Evolutionary conservation across 2,329 filamentous ascomycete genomes (phyloP).

Genomic region (Exophiala bonariae): DNA sequence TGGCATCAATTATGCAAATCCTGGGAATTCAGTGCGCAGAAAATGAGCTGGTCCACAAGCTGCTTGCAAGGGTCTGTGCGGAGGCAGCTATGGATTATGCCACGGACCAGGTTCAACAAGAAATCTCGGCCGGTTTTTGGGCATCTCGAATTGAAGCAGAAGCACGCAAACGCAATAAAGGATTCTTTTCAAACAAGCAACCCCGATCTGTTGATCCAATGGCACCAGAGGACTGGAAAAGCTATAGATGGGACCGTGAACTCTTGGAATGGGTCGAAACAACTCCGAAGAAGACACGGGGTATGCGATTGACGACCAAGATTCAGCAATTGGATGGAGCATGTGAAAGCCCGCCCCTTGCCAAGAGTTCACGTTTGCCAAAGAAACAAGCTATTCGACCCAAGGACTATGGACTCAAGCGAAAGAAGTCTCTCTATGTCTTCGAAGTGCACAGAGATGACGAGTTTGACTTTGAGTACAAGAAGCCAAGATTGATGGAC

Average conservation of each 20-base stretch:
- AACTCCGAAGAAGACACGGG: conserved; percentile 38
- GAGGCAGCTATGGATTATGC: conserved; percentile 43
- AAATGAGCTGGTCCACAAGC: neutral
- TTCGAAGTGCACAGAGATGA: conserved; percentile 7
- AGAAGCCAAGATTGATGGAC: conserved; percentile 5
- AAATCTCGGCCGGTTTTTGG: no score
- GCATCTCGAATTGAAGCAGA: conserved; percentile 36
- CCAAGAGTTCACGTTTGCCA: no score
- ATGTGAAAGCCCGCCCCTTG: no score
- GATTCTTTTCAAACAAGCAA: no score
- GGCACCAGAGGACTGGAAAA: conserved; percentile 18
- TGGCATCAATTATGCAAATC: no score
- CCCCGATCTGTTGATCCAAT: no score
- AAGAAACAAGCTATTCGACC: no score
- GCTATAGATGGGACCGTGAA: conserved; percentile 56
- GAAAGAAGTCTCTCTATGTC: conserved; percentile 1
- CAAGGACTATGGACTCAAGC: conserved; percentile 13
- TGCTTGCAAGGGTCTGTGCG: conserved; percentile 5
- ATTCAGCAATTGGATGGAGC: no score
- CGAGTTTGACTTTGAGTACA: conserved; percentile 14
- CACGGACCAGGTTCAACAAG: conserved; percentile 37
- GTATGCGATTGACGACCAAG: no score
- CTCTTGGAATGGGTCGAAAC: conserved; percentile 58
- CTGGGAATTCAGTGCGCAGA: no score
- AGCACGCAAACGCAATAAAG: no score